Evolutionary conservation across 2,329 filamentous ascomycete genomes (phyloP).

Genomic region (Fusarium musae): DNA sequence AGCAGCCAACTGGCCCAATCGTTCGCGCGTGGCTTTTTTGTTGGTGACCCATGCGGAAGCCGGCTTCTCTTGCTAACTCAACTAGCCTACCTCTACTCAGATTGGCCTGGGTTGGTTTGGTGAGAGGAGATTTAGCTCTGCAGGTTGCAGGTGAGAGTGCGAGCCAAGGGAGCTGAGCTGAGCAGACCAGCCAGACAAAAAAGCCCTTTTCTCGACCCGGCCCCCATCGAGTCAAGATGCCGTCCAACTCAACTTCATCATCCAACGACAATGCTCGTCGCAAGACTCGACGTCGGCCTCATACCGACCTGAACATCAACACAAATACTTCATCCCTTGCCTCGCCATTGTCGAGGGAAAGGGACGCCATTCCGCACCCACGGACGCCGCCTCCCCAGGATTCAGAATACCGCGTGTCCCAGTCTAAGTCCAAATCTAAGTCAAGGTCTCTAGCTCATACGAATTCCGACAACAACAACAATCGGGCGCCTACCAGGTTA

Average conservation of each 20-base stretch:
- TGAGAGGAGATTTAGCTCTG: constrained; percentile 25
- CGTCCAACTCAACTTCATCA: constrained; percentile 32
- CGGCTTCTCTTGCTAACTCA: constrained; percentile 34
- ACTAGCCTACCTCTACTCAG: constrained; percentile 27
- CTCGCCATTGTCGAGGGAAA: constrained; percentile 29
- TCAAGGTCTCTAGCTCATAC: constrained; percentile 36
- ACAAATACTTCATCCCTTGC: constrained; percentile 41
- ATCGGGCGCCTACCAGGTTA: constrained; percentile 42
- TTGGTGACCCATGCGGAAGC: constrained; percentile 33
- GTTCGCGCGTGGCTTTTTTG: constrained; percentile 39
- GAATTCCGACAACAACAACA: constrained; percentile 32
- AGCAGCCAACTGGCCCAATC: constrained; percentile 35
- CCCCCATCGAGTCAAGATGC: constrained; percentile 31
- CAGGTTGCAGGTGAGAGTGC: constrained; percentile 13
- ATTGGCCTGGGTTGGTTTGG: constrained; percentile 29
- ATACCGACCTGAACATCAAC: constrained; percentile 42
- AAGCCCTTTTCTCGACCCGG: constrained; percentile 28
- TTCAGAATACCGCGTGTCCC: constrained; percentile 28
- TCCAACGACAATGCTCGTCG: constrained; percentile 43
- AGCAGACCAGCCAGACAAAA: constrained; percentile 30
- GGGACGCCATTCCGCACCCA: constrained; percentile 37
- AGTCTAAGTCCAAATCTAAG: constrained; percentile 29
- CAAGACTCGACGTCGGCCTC: constrained; percentile 39
- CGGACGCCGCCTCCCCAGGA: constrained; percentile 36
- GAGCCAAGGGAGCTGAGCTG: constrained; percentile 17